Base-by-base conservation (phyloP, 495 filamentous ascomycete genomes). In the Aspergillus sparsus region DNA sequence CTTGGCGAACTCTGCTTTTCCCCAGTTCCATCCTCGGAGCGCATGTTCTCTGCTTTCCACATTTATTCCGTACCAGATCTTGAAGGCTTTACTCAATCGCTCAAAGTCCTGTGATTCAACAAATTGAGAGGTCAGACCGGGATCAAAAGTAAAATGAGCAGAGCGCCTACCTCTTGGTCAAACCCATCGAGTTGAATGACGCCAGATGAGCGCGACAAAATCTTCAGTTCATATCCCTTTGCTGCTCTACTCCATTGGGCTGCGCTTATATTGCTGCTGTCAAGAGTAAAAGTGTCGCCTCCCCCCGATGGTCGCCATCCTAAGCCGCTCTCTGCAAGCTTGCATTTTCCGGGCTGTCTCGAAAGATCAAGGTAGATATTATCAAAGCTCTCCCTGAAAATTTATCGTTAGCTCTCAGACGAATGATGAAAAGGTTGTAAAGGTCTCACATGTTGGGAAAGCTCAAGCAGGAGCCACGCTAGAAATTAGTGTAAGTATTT, bases 1-100 rank as follows among this genome's bases (percentile, higher is more conserved):
- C 72, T 98, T 97, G 61, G 89, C 87, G 69, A 99, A 97, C 69
- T 99, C 95, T 57, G 89, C 90, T 74, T 98, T 99, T 60, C 95
- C 95, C 95, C 95, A 99, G 71, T 98, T 99, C 95, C 95, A 99
- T 39, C 95, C 95, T 62, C 94, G 89, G 46, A 99, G 80, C 6
- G 93, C 90, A 71, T 98, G 94, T 72, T 98, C 95, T 71, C 89
- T 89, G 67, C 85, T 87, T 64, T 97, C 93, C 52, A 99, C 79
- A 69, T 88, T 95, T 68, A 93, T 84, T 69, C 90, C 92, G 75
- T 98, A 99, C 89, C 92, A 98, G 64, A 89, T 85, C 74, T 96
- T 97, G 81, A 99, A 94, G 60, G 91, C 83, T 68, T 96, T 96
- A 74, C 79, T 83, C 41, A 97, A 71, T 49, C 95, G 88, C 51